A percentile compares a stretch with the other conserved stretches of the same genome.
phyloP scores from a whole-genome alignment of 169 alveolate genomes.

The Hepatocystis sp. region DNA sequence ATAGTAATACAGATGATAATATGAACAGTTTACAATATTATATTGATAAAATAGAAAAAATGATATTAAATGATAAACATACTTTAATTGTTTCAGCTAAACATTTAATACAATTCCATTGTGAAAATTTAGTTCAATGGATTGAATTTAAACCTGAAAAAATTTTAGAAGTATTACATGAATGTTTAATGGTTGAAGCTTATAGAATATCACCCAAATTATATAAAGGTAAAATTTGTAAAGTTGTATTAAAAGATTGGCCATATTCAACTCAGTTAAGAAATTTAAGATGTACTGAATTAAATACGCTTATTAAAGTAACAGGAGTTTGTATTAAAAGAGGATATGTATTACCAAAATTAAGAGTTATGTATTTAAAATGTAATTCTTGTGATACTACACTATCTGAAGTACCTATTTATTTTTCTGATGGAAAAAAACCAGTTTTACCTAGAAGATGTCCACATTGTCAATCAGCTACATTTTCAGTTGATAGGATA shows the following conservation, averaged over 20 bases:
- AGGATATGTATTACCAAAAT: slow-evolving; percentile 94
- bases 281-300: slow-evolving; percentile 94
- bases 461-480: slow-evolving; percentile 93
- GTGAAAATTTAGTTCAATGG: slow-evolving; percentile 87
- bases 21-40: slow-evolving; percentile 81
- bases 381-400: slow-evolving; percentile 89
- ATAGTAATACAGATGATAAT: slow-evolving; percentile 71
- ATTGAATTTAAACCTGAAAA: slow-evolving; percentile 86
- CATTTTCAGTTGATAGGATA: slow-evolving; percentile 91
- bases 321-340: slow-evolving; percentile 95
- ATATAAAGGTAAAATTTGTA: slow-evolving; percentile 87
- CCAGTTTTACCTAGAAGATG: slow-evolving; percentile 92
- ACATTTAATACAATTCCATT: slow-evolving; percentile 86
- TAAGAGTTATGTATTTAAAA: slow-evolving; percentile 91
- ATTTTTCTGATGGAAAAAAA: slow-evolving; percentile 82
- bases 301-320: slow-evolving; percentile 94
- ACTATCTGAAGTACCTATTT: slow-evolving; percentile 85
- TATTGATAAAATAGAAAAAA: slow-evolving; percentile 85
- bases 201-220: slow-evolving; percentile 82
- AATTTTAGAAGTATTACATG: slow-evolving; percentile 87
- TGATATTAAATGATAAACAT: slow-evolving; percentile 89
- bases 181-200: slow-evolving; percentile 87
- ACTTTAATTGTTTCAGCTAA: slow-evolving; percentile 86
- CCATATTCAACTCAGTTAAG: slow-evolving; percentile 95
- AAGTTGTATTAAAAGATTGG: slow-evolving; percentile 90